Base-by-base conservation (phyloP, 352 stramenopile species). In the Globisporangium nodosum region DNA sequence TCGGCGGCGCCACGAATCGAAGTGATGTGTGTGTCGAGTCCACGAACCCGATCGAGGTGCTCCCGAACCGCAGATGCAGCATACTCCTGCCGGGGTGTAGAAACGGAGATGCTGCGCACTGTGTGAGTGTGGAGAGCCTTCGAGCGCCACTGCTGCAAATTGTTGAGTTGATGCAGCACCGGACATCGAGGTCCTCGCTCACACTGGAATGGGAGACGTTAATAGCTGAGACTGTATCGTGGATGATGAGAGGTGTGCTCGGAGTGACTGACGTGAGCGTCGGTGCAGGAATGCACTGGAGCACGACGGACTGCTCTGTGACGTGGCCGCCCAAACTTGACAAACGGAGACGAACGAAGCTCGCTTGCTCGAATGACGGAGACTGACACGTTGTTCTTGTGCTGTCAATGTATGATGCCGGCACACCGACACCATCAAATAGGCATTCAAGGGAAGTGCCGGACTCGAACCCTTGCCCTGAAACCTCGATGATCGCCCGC, bases 381-480 rank as follows among this genome's bases (percentile, higher is more conserved):
- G 63, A 24, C 5, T 8, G 54, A 13, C 78, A 87, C 16, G 27
- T 54, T n/a, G 73, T 33, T 15, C 66, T 53, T n/a, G 51, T 71
- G 24, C 66, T 56, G 50, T 64, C 81, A 15, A 74, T n/a, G 31
- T 70, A 67, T 4, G 42, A 7, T 7, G 70, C 76, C 11, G 54
- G 57, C 3, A 72, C 73, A 24, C 70, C 43, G 15, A 65, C 63
- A 9, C 50, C 21, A 43, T 64, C 50, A 33, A 89, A 84, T 20
- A 74, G 33, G 20, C 79, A 89, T n/a, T 48, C 51, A 21, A 82
- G 54, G 6, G 54, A 54, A 1, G 43, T 68, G 40, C 59, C 12
- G 40, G 70, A 67, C 5, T 63, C 58, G 48, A 85, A 87, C 0
- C 74, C 79, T 49, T 52, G 49, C 18, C 76, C 76, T 13, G 45